Evolutionary conservation across 2,329 filamentous ascomycete genomes (phyloP).

Genomic region (Neonectria hederae): DNA sequence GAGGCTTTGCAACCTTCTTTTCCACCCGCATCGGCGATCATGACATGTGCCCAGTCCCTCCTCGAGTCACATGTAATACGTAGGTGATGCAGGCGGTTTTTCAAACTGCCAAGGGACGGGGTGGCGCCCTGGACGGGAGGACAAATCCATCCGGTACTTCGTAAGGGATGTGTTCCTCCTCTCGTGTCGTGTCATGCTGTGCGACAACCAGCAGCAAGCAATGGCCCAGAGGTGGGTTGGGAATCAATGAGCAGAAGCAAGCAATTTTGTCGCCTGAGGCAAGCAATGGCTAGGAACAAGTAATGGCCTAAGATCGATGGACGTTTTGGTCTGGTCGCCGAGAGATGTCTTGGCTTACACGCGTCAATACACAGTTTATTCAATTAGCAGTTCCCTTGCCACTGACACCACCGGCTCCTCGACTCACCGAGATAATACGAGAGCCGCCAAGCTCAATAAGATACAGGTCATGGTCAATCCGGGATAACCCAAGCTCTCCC

Average conservation of each 20-base stretch:
- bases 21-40: not conserved
- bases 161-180: not conserved
- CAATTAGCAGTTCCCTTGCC: not conserved
- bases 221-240: not conserved
- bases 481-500: not conserved
- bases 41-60: constrained; percentile 1
- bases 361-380: not conserved
- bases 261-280: not conserved
- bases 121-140: not conserved
- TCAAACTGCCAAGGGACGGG: not conserved
- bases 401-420: not conserved
- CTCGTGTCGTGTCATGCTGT: too few species aligned
- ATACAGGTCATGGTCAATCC: not conserved
- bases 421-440: not conserved
- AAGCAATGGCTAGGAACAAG: not conserved
- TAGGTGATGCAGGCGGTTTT: not conserved
- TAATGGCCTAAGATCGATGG: not conserved
- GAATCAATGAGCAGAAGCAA: not conserved
- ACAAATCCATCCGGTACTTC: not conserved
- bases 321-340: not conserved
- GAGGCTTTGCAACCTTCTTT: not conserved
- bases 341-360: not conserved
- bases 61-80: not conserved
- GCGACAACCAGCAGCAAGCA: not conserved
- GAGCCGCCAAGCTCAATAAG: not conserved